phyloP scores from a whole-genome alignment of 345 rosid genomes.

The Streptanthus diversifolius region DNA sequence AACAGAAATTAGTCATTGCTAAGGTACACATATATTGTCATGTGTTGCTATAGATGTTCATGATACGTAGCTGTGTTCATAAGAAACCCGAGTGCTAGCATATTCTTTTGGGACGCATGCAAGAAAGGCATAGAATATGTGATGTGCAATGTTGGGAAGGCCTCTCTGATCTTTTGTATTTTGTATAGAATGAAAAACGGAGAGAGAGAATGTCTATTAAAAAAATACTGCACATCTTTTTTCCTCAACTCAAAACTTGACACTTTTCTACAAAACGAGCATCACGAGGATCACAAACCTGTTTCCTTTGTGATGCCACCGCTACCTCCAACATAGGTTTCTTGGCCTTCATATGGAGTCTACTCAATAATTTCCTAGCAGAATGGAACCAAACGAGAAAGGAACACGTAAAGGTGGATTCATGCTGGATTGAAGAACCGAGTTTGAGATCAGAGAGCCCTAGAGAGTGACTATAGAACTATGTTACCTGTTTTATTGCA shows the following conservation, averaged over 20 bases:
- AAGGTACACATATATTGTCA: not conserved
- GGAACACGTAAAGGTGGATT: not conserved
- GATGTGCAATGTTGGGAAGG: conserved; percentile 17
- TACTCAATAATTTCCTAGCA: conserved; percentile 30
- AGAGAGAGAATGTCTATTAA: not conserved
- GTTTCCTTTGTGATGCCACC: conserved; percentile 20
- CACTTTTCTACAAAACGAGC: conserved; percentile 36
- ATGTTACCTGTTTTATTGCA: conserved; percentile 58
- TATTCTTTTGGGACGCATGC: conserved; percentile 15
- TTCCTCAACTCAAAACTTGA: conserved; percentile 17
- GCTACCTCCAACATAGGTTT: conserved; percentile 17
- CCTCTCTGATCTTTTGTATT: conserved; percentile 27
- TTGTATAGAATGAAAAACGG: conserved; percentile 13
- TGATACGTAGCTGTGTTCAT: not conserved
- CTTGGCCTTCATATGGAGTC: conserved; percentile 11
- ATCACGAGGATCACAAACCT: conserved; percentile 33
- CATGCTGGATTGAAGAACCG: not conserved
- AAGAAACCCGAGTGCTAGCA: not conserved
- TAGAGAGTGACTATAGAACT: not conserved
- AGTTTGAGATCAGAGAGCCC: not conserved
- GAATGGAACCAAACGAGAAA: conserved; percentile 9
- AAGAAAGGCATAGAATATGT: conserved; percentile 22
- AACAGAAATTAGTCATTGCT: conserved; percentile 7
- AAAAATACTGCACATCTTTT: conserved; percentile 30
- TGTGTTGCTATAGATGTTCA: conserved; percentile 13